Conservation (phyloP, 345 rosid species). For the Hibiscus trionum region DNA sequence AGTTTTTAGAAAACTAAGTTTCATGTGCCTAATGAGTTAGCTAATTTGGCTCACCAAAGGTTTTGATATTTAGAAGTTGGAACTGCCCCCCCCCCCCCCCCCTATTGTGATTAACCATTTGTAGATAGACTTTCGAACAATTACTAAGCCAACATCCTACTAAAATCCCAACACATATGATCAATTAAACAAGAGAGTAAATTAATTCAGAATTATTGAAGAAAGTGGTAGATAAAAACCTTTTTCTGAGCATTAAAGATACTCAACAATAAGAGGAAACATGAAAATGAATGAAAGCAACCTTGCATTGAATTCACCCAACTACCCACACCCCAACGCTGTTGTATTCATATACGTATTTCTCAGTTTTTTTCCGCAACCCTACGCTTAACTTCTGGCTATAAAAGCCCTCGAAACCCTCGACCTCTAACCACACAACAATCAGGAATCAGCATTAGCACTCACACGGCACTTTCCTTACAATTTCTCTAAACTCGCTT, state of each 20-base stretch:
- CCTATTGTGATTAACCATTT: too few relatives aligned
- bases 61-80: too few relatives aligned
- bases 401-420: neutral
- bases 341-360: neutral
- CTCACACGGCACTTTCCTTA: neutral
- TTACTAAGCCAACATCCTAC: too few relatives aligned
- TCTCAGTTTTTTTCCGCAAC: neutral
- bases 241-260: constrained; percentile 1
- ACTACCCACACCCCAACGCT: neutral
- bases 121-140: too few relatives aligned
- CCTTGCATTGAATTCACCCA: neutral
- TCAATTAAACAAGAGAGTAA: neutral
- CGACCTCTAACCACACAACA: neutral
- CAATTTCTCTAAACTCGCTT: neutral
- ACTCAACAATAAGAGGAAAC: neutral
- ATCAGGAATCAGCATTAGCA: neutral
- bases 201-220: too few relatives aligned
- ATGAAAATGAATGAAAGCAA: neutral
- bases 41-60: too few relatives aligned
- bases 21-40: too few relatives aligned
- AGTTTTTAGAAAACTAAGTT: too few relatives aligned
- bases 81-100: too few relatives aligned
- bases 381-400: neutral
- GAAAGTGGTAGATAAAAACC: neutral
- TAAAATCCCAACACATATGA: neutral